phyloP scores from a whole-genome alignment of 129 eudicot genomes.

The Solidago caesia region DNA sequence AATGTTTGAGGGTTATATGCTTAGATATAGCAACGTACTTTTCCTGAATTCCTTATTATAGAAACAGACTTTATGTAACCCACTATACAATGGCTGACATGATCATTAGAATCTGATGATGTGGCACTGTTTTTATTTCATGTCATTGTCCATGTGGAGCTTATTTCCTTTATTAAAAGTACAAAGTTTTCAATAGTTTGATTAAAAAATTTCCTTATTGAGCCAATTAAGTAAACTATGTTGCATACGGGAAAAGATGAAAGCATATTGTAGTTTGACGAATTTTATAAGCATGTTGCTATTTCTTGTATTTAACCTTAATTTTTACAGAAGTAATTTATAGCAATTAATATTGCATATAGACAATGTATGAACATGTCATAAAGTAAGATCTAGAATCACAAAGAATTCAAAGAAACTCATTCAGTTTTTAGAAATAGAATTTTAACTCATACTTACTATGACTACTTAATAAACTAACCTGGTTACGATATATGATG shows the following conservation, averaged over 20 bases:
- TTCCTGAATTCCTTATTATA: not conserved
- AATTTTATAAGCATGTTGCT: not conserved
- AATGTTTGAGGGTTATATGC: not conserved
- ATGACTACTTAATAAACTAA: constrained; percentile 21
- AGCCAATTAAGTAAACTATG: not conserved
- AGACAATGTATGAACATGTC: not conserved
- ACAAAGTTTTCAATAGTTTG: not conserved
- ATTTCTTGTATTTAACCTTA: not conserved
- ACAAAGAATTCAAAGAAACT: not conserved
- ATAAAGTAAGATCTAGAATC: not conserved
- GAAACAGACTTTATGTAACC: not conserved
- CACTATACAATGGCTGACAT: not conserved
- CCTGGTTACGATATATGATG: constrained; percentile 72
- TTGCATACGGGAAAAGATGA: not conserved
- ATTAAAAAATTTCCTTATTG: not conserved
- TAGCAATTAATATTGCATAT: not conserved
- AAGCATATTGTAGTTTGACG: not conserved
- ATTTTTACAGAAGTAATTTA: not conserved
- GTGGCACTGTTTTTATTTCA: not conserved
- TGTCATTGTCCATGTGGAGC: not conserved
- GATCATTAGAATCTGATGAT: not conserved
- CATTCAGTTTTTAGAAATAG: not conserved
- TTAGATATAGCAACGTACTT: not conserved
- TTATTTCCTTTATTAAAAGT: not conserved
- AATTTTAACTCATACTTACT: not conserved